Conservation (phyloP, 176 grass and related monocot species). For the Sorghum bicolor region Sorghum_bicolor_NCBIv3 NC_012871.2:67114001-67114500, state of each 20-base stretch:
- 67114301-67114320: constrained; percentile 1
- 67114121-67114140: too few relatives aligned
- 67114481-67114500: neutral
- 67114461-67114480: neutral
- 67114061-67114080: too few relatives aligned
- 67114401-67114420: neutral
- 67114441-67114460: neutral
- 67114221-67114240: neutral
- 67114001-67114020: too few relatives aligned
- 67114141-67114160: too few relatives aligned
- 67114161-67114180: too few relatives aligned
- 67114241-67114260: neutral
- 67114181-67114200: too few relatives aligned
- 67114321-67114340: constrained; percentile 21
- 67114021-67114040: too few relatives aligned
- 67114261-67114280: neutral
- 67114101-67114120: too few relatives aligned
- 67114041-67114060: too few relatives aligned
- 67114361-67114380: neutral
- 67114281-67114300: neutral
- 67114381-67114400: neutral
- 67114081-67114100: too few relatives aligned
- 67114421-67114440: neutral
- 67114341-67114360: neutral
- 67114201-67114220: too few relatives aligned